A percentile compares a stretch with the other conserved stretches of the same genome.
phyloP scores from a whole-genome alignment of 1,284 basidiomycete species.

The Cutaneotrichosporon cyanovorans region DNA sequence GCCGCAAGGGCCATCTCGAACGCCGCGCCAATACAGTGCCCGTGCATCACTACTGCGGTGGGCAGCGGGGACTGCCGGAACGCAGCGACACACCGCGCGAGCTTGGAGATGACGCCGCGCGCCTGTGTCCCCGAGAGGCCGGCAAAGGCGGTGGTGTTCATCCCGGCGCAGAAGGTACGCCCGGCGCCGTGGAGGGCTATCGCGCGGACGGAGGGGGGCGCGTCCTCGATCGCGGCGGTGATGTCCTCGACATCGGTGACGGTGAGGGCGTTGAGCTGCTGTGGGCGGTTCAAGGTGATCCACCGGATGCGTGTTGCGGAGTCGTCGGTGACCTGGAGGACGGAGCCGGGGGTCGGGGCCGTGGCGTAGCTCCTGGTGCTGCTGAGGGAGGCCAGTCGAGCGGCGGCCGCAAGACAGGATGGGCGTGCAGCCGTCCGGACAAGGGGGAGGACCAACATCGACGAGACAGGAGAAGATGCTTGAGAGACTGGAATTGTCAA shows the following conservation, averaged over 20 bases:
- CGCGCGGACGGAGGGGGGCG: slow-evolving; percentile 9
- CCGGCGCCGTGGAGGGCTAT: slow-evolving; percentile 10
- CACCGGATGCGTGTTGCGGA: slow-evolving; percentile 10
- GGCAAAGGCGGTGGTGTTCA: slow-evolving; percentile 15
- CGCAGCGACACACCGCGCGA: slow-evolving; percentile 9
- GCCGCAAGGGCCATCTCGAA: slow-evolving; percentile 19
- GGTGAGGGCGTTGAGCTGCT: slow-evolving; percentile 11
- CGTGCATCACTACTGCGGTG: slow-evolving; percentile 15
- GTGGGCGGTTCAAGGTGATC: slow-evolving; percentile 13
- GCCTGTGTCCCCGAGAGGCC: slow-evolving; percentile 5
- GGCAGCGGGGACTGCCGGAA: slow-evolving; percentile 10
- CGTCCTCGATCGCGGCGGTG: slow-evolving; percentile 5
- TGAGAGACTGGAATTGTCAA: too few species aligned
- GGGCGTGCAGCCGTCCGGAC: too few species aligned
- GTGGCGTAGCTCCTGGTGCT: too few species aligned
- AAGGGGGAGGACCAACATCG: too few species aligned
- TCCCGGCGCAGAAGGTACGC: slow-evolving; percentile 13
- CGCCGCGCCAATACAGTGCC: slow-evolving; percentile 14
- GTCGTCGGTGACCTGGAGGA: too few species aligned
- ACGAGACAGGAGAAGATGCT: too few species aligned
- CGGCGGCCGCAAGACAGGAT: too few species aligned
- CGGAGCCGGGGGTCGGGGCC: too few species aligned
- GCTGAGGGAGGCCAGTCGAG: too few species aligned
- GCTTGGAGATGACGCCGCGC: slow-evolving; percentile 4
- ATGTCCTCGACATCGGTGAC: slow-evolving; percentile 10